Conservation (phyloP, 78 protist genomes). For the Diacronema lutheri region DNA sequence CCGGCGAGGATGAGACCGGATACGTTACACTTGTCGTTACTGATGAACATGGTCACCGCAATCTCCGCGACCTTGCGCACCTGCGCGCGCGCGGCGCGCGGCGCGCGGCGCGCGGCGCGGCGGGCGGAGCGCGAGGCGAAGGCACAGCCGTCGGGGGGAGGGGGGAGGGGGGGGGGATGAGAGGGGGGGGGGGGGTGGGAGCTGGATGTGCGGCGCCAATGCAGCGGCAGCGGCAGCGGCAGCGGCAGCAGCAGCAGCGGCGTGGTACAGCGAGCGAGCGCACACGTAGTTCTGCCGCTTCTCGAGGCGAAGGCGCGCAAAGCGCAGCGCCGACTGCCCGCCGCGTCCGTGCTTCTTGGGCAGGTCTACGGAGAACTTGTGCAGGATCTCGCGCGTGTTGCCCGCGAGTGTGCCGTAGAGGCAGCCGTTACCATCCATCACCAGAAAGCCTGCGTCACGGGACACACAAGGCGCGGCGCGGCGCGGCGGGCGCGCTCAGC, state of each 20-base stretch:
- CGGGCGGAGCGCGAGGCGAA: no score
- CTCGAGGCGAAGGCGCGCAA: constrained; percentile 97
- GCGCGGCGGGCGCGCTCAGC: no score
- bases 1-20: constrained; percentile 97
- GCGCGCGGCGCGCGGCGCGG: no score
- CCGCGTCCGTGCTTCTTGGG: constrained; percentile 99
- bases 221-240: no score
- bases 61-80: constrained; percentile 93
- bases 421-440: constrained; percentile 97
- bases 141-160: no score
- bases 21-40: constrained; percentile 93
- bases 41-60: constrained; percentile 89
- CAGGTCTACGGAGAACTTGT: constrained; percentile 95
- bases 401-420: constrained; percentile 95
- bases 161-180: no score
- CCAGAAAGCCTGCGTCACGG: constrained; percentile 86
- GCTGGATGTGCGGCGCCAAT: no score
- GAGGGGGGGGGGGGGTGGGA: no score
- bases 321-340: constrained; percentile 99
- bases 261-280: no score
- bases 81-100: no score
- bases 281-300: constrained; percentile 98
- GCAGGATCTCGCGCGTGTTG: constrained; percentile 89
- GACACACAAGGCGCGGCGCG: no score
- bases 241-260: no score